Conservation (phyloP, 2,329 filamentous ascomycete genomes). For the Ophiostoma fasciatum region DNA sequence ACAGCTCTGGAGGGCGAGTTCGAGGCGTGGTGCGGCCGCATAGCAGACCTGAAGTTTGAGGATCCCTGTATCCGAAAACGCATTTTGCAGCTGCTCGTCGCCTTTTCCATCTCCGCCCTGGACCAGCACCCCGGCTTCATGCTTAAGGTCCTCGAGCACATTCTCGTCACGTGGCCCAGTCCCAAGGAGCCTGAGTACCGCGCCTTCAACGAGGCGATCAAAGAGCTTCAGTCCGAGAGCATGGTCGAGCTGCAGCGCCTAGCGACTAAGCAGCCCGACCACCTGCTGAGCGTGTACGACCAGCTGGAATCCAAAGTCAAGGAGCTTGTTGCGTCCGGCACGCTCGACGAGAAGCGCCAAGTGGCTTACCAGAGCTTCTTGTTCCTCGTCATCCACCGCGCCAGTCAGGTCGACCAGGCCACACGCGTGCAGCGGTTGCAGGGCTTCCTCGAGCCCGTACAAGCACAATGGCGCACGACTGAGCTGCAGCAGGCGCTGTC, state of each 20-base stretch:
- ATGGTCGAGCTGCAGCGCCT: constrained; percentile 80
- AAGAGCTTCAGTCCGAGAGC: constrained; percentile 71
- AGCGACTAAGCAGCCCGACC: constrained; percentile 80
- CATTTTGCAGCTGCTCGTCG: constrained; percentile 67
- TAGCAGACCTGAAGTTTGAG: constrained; percentile 60
- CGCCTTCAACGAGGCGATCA: constrained; percentile 75
- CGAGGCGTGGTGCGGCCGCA: constrained; percentile 56
- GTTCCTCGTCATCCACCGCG: constrained; percentile 87
- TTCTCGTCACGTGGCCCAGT: constrained; percentile 71
- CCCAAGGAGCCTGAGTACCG: constrained; percentile 45
- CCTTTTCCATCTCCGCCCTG: constrained; percentile 68
- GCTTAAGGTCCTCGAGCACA: constrained; percentile 79
- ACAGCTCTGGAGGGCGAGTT: constrained; percentile 46
- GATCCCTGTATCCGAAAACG: constrained; percentile 76
- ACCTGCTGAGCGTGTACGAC: constrained; percentile 76
- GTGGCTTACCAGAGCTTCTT: constrained; percentile 81
- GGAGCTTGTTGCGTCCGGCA: constrained; percentile 59
- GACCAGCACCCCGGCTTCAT: constrained; percentile 69
- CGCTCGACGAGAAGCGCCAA: constrained; percentile 66
- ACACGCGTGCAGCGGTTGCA: constrained; percentile 57
- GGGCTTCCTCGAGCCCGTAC: constrained; percentile 70
- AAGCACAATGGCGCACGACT: constrained; percentile 62
- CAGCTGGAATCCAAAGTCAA: constrained; percentile 72
- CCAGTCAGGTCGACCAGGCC: constrained; percentile 56
- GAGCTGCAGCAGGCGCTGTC: constrained; percentile 54